Percentiles rank a stretch among this genome's conserved stretches.
These are phyloP conservation scores for Aspergillus steynii DNA, from an alignment of 495 filamentous ascomycete genomes.

Conservation along the genomic window DNA sequence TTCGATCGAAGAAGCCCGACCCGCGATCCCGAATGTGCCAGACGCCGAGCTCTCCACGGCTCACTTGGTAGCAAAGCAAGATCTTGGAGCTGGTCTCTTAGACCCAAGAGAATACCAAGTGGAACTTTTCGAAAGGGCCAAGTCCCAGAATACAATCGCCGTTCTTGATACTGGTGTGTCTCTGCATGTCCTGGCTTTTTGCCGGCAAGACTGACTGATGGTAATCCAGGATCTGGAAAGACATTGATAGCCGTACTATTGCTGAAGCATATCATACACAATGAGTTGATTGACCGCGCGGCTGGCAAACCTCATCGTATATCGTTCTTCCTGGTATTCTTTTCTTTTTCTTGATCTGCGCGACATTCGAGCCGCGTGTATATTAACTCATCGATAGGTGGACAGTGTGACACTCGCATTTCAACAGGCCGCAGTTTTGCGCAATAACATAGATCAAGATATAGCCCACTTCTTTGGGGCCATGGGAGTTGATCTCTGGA, in stretches of 20 bases:
- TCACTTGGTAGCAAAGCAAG: conserved; percentile 45
- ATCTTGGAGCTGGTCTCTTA: conserved; percentile 47
- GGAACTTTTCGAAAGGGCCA: conserved; percentile 89
- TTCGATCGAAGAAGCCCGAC: conserved; percentile 30
- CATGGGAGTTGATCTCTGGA: conserved; percentile 68
- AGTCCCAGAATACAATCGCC: conserved; percentile 84
- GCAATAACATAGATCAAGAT: conserved; percentile 78
- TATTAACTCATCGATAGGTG: conserved; percentile 48
- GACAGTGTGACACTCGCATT: conserved; percentile 89
- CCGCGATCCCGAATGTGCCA: conserved; percentile 12
- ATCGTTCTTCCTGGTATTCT: conserved; percentile 72
- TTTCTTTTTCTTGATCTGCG: conserved; percentile 24
- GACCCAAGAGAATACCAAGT: conserved; percentile 88
- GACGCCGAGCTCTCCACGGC: conserved; percentile 40
- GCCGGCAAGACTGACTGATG: conserved; percentile 3
- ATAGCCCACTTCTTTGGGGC: conserved; percentile 78
- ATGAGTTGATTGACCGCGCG: conserved; percentile 72
- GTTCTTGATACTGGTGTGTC: conserved; percentile 84
- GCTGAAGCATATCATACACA: conserved; percentile 72
- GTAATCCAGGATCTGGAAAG: conserved; percentile 78
- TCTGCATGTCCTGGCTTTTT: background rate
- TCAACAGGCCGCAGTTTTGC: conserved; percentile 83
- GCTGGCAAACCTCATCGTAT: conserved; percentile 61
- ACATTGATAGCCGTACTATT: conserved; percentile 92
- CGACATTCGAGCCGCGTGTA: background rate